Evolutionary conservation across 352 stramenopile species (phyloP).

Genomic region (Phytophthora pisi): DNA sequence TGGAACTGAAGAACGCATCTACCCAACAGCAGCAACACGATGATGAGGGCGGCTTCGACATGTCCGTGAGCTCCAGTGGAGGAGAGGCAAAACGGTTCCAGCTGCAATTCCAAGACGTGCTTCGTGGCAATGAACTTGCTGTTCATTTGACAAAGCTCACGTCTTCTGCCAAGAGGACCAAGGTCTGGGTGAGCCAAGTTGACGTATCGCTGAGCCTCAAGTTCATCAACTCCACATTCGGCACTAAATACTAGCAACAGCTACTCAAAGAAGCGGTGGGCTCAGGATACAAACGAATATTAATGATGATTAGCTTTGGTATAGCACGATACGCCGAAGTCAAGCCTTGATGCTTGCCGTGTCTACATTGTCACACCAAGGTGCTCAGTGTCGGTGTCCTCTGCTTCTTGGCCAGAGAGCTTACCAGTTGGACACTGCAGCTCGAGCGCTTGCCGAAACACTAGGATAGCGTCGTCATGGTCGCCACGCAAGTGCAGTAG

Average conservation of each 20-base stretch:
- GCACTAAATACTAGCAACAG: slow-evolving; percentile 41
- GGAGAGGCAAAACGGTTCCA: slow-evolving; percentile 17
- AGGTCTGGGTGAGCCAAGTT: slow-evolving; percentile 38
- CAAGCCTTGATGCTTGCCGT: slow-evolving; percentile 23
- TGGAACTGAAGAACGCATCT: slow-evolving; percentile 24
- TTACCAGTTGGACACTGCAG: slow-evolving; percentile 49
- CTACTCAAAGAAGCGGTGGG: not conserved
- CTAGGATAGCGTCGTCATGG: slow-evolving; percentile 71
- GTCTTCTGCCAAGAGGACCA: slow-evolving; percentile 23
- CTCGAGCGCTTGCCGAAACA: slow-evolving; percentile 64
- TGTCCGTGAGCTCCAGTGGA: slow-evolving; percentile 23
- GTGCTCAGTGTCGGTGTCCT: slow-evolving; percentile 20
- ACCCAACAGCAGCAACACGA: slow-evolving; percentile 8
- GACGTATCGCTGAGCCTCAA: slow-evolving; percentile 41
- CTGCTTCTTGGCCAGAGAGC: slow-evolving; percentile 3
- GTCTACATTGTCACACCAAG: slow-evolving; percentile 34
- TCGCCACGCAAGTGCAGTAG: slow-evolving; percentile 66
- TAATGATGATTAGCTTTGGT: slow-evolving; percentile 8
- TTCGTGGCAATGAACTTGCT: slow-evolving; percentile 36
- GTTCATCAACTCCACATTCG: slow-evolving; percentile 63
- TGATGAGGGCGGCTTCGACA: slow-evolving; percentile 16
- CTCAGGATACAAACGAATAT: slow-evolving; percentile 10
- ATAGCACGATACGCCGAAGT: slow-evolving; percentile 14
- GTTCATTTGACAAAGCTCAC: slow-evolving; percentile 23
- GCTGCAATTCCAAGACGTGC: slow-evolving; percentile 35